Conservation (phyloP, 805 yeast species). For the Candida hungchunana region DNA sequence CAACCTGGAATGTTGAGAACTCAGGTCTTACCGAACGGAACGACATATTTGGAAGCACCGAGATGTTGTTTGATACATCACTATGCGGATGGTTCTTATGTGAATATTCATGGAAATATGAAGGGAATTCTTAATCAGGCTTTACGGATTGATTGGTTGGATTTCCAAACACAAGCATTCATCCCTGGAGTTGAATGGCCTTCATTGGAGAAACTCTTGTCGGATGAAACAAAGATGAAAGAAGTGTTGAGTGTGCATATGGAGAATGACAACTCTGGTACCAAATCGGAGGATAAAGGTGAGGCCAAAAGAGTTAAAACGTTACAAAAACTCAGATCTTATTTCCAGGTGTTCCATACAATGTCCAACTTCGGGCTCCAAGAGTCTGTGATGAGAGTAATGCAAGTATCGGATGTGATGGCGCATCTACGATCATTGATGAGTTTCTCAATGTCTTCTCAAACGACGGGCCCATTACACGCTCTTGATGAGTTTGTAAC, state of each 20-base stretch:
- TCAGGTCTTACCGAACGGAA: conserved; percentile 48
- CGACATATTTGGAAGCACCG: conserved; percentile 50
- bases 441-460: conserved; percentile 46
- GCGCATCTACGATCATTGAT: conserved; percentile 63
- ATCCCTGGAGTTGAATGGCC: conserved; percentile 44
- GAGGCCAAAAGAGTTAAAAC: conserved; percentile 16
- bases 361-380: conserved; percentile 60
- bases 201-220: conserved; percentile 39
- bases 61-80: conserved; percentile 44
- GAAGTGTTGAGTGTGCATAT: conserved; percentile 8
- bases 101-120: conserved; percentile 56
- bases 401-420: conserved; percentile 80
- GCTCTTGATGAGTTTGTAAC: conserved; percentile 43
- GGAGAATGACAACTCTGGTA: conserved; percentile 1
- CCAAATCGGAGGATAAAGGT: conserved; percentile 2
- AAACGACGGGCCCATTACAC: conserved; percentile 49
- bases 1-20: conserved; percentile 47
- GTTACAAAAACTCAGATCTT: conserved; percentile 31
- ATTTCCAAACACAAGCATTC: conserved; percentile 47
- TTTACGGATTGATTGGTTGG: conserved; percentile 69
- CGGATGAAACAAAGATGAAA: conserved; percentile 25
- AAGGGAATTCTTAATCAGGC: conserved; percentile 59
- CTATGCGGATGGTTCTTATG: conserved; percentile 68
- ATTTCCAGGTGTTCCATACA: conserved; percentile 41
- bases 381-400: conserved; percentile 59